phyloP scores from a whole-genome alignment of 305 asterid species.

The Solanum aculeatissimum region DNA sequence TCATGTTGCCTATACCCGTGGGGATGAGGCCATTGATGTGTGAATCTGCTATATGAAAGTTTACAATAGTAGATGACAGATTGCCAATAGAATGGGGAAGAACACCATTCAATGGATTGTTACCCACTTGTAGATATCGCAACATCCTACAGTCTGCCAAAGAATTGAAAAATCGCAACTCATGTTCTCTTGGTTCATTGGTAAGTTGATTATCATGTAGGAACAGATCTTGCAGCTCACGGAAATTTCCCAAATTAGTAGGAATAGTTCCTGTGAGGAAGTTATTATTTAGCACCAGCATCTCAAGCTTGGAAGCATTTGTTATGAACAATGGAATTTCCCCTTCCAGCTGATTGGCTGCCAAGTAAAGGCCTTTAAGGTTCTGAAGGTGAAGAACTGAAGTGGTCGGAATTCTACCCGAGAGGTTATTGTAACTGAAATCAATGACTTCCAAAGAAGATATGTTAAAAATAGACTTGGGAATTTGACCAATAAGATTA shows the following conservation, averaged over 20 bases:
- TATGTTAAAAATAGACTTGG: slow-evolving; percentile 4
- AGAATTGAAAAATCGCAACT: background rate
- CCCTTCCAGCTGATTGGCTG: background rate
- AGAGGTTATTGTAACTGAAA: background rate
- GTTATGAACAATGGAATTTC: background rate
- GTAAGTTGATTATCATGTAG: background rate
- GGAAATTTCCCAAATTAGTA: background rate
- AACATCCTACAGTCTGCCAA: background rate
- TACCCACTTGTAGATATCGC: background rate
- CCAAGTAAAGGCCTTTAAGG: background rate
- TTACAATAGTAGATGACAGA: background rate
- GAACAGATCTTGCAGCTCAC: background rate
- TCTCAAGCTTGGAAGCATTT: background rate
- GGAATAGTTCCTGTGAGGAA: slow-evolving; percentile 5
- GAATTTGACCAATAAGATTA: background rate
- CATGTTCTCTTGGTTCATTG: background rate
- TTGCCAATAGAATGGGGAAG: background rate
- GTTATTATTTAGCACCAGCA: background rate
- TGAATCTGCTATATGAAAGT: background rate
- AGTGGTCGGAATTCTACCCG: slow-evolving; percentile 1
- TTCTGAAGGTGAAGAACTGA: background rate
- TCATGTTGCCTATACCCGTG: background rate
- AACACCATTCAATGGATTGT: background rate
- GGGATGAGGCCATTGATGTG: background rate
- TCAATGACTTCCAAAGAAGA: background rate